Percentiles rank a stretch among this genome's conserved stretches.
These are phyloP conservation scores for Auriculariales sp. DNA, from an alignment of 768 basidiomycete species.

Conservation along the genomic window DNA sequence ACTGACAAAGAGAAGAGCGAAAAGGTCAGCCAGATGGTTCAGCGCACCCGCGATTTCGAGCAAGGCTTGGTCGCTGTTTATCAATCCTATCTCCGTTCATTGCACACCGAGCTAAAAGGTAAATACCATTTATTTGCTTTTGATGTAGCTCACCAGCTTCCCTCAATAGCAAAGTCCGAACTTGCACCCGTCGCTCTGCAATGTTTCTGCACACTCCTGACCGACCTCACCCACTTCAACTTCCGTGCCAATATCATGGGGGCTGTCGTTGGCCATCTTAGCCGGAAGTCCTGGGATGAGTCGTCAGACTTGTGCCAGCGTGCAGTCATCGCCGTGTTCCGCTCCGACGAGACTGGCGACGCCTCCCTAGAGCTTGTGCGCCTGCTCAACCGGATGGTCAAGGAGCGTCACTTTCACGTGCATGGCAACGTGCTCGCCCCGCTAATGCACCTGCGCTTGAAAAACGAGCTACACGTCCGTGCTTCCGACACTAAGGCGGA, in stretches of 20 bases:
- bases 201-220: constrained; percentile 77
- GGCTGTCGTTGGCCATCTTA: constrained; percentile 67
- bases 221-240: constrained; percentile 88
- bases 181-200: constrained; percentile 57
- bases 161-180: constrained; percentile 40
- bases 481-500: constrained; percentile 59
- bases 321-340: constrained; percentile 70
- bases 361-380: constrained; percentile 83
- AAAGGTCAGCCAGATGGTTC: constrained; percentile 89
- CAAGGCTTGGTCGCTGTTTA: constrained; percentile 83
- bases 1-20: constrained; percentile 84
- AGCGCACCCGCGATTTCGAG: constrained; percentile 84
- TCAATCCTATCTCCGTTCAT: constrained; percentile 70
- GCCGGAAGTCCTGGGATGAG: constrained; percentile 86
- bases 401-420: constrained; percentile 80
- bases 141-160: constrained; percentile 8
- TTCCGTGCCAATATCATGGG: constrained; percentile 88
- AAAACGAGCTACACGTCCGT: constrained; percentile 69
- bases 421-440: constrained; percentile 80
- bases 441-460: constrained; percentile 72
- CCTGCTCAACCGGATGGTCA: constrained; percentile 88
- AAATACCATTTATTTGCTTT: no score
- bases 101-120: constrained; percentile 86
- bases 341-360: constrained; percentile 62
- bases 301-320: constrained; percentile 74